Base-by-base conservation (phyloP, 176 grass and related monocot species). In the Oryza meridionalis region DNA sequence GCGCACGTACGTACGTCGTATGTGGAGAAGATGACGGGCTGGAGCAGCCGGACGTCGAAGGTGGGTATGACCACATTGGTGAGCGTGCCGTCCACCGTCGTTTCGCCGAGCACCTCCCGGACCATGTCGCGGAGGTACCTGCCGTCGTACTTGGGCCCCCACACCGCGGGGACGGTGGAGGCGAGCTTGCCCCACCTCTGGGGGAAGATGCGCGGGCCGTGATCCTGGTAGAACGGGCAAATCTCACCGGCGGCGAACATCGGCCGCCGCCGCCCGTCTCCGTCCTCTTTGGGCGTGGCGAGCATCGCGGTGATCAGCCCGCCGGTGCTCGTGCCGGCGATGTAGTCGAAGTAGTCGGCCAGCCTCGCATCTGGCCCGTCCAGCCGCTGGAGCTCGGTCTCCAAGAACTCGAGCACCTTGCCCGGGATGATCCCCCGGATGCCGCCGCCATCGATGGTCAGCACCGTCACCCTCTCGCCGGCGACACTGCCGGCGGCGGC, bases 261-360 rank as follows among this genome's bases (percentile, higher is more conserved):
- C 0, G 86, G 90, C 45, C 82, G 16, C 22, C 86, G 16, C 22
- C 45, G 73, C 79, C 45, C 72, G 9, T 82, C 44, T 10, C 11
- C 50, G 7, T 80, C 64, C 35, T 6, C 35, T 6, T 37, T 37
- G 4, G 90, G 82, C 10, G 86, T 7, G 17, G 90, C 27, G 27
- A 92, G 4, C 86, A 92, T 92, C 9, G 86, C 53, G 2, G 90
- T 79, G 45, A 92, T 76, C 32, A 92, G 71, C 11, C 90, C 90
- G 61, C 90, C 90, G 53, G 90, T 92, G 77, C 90, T 92, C n/a
- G 90, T 92, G 6, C 90, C 86, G 51, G 83, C 72, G 51, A 92
- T 75, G 42, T 70, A 69, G 45, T 92, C 86, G 71, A 88, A 92
- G 83, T 92, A 92, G 66, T 92, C 83, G 0, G 86, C 86, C 19